These are phyloP conservation scores for Cystobasidium tubakii DNA, from an alignment of 768 basidiomycete genomes.

Conservation along the genomic window DNA sequence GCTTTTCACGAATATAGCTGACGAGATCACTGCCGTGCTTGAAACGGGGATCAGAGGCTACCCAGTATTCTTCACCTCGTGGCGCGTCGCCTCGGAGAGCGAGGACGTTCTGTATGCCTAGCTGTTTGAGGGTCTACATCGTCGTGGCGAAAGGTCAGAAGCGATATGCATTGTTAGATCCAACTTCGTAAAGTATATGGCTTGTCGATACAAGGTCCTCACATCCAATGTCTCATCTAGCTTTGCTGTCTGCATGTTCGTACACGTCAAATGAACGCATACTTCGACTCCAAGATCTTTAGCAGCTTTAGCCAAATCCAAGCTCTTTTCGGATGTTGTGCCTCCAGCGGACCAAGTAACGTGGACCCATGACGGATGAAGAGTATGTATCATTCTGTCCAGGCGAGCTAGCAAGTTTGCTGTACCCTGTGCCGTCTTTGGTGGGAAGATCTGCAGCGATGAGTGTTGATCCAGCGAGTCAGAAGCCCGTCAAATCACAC, in stretches of 20 bases:
- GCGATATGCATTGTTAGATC: not conserved
- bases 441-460: constrained; percentile 69
- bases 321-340: constrained; percentile 73
- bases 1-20: constrained; percentile 75
- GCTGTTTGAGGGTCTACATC: constrained; percentile 63
- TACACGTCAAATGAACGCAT: constrained; percentile 98
- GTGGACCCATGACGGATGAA: constrained; percentile 77
- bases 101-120: constrained; percentile 80
- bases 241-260: constrained; percentile 95
- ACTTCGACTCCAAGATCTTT: constrained; percentile 80
- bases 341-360: constrained; percentile 99
- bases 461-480: not conserved
- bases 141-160: not conserved
- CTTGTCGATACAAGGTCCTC: constrained; percentile 48
- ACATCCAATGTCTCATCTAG: constrained; percentile 85
- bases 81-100: constrained; percentile 94
- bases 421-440: constrained; percentile 79
- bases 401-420: constrained; percentile 85
- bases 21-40: constrained; percentile 83
- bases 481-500: not conserved
- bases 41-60: constrained; percentile 74
- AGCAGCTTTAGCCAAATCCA: constrained; percentile 75
- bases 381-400: constrained; percentile 62
- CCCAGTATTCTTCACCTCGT: constrained; percentile 87
- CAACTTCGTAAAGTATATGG: not conserved